Base-by-base conservation (phyloP, 2,329 filamentous ascomycete genomes). In the Dothidotthia symphoricarpi region DNA sequence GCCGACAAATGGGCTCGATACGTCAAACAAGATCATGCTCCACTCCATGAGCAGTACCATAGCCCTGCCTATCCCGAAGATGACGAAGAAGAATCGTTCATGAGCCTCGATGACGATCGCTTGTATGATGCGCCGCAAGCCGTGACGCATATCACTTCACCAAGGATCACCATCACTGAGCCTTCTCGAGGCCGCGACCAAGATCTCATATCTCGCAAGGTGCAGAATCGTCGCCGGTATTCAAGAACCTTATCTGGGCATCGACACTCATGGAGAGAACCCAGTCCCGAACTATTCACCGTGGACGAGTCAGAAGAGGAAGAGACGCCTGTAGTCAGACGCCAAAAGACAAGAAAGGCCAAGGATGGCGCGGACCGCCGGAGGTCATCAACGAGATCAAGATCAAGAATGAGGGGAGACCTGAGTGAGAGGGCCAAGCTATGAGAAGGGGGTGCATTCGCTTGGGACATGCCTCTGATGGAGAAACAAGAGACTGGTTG, bases 1-100 rank as follows among this genome's bases (percentile, higher is more conserved):
- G 63, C 63, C 14, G 51, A 64, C 44, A 68, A 66, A 34, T 70
- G 68, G 68, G 59, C 65, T 16, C 63, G 60, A 24, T 69, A 69
- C 34, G 57, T 69, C 46, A 62, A 61, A 39, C 49, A 60, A 12
- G 64, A 61, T 38, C 64, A 67, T 29, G 39, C 41, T 6, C 47
- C 57, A 15, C 51, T 67, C 3, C 62, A 68, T 43, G 47, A 38
- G 17, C 56, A 49, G 7, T 66, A 66, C 45, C 66, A 65, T 36
- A 49, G 47, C 7, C 34, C 52, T 5, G 44, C 43, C 16, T 50
- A 51, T 22, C 49, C 56, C 13, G 55, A 64, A 22, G 55, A 64
- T 17, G 60, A 66, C n/a, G 63, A 66, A 15, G 19, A 66, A 15
- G 59, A 62, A 39, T 59, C 61, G 9, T 64, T 66, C 52, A 64